Base-by-base conservation (phyloP, 805 yeast genomes). In the Grigorovia jiainica region DNA sequence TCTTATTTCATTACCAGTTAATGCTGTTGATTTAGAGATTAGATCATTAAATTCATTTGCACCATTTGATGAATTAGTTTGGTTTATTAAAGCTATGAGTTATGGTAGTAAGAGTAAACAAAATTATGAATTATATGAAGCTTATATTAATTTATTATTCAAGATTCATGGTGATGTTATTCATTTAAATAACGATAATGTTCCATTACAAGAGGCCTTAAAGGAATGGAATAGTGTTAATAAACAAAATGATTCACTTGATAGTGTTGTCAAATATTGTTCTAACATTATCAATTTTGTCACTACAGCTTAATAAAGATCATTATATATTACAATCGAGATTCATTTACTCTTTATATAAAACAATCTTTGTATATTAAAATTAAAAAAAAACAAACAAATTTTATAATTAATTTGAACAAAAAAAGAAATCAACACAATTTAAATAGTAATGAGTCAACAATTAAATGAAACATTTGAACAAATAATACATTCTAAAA, bases 111-210 rank as follows among this genome's bases (percentile, higher is more conserved):
- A 57, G 6, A 46, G 67, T 5, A 82, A 82, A 44, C 58, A 49
- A 13, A 77, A 87, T 61, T 78, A 74, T 57, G 99, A 92, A 51
- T 64, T 90, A 15, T 73, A 79, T 41, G 87, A 87, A 58, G 95
- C 95, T 1, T 75, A 87, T 61, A 77, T 85, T 71, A 68, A 78
- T 16, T 70, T 87, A 69, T 70, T 89, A 41, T 68, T 87, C 47
- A 78, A 76, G 55, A 73, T 73, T 38, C 98, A 92, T 61, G 89
- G 90, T 20, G 97, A 90, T 59, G 78, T 85, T 6, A 65, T 92
- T 25, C 65, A 58, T 55, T 65, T 58, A 42, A 62, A 57, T 47
- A 60, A 55, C 44, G 54, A 40, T 2, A 71, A 67, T 34, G 65
- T 59, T 2, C 54, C 57, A n/a, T 60, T 82, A 36, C 59, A 61